Percentiles rank a stretch among this genome's conserved stretches.
Conservation (phyloP, 2,329 filamentous ascomycete genomes). For the Trichophyton verrucosum region DNA sequence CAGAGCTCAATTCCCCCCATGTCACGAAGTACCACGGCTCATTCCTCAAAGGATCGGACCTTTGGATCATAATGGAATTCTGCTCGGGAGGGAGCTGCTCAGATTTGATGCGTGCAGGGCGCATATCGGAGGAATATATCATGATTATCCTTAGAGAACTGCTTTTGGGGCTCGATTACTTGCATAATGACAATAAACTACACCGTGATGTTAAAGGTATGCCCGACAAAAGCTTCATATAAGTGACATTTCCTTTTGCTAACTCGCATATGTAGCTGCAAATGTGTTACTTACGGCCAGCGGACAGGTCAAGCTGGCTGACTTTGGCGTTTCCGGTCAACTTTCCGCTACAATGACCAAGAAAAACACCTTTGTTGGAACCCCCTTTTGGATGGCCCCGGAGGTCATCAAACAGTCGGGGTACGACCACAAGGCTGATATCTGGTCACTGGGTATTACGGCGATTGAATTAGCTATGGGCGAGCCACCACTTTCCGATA, state of each 20-base stretch:
- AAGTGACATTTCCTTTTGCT: not conserved
- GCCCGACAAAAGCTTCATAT: not conserved
- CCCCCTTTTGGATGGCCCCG: conserved; percentile 98
- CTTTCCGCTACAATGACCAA: conserved; percentile 97
- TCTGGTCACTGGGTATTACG: conserved; percentile 93
- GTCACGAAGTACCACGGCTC: conserved; percentile 98
- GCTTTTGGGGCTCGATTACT: conserved; percentile 77
- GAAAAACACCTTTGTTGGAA: conserved; percentile 98
- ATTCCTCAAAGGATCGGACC: conserved; percentile 84
- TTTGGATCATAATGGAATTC: conserved; percentile 99
- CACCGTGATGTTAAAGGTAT: conserved; percentile 91
- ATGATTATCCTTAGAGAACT: conserved; percentile 88
- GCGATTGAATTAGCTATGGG: conserved; percentile 83
- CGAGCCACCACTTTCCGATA: conserved; percentile 88
- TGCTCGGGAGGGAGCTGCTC: conserved; percentile 94
- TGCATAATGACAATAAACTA: conserved; percentile 90
- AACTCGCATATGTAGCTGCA: conserved; percentile 48
- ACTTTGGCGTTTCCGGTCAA: conserved; percentile 95
- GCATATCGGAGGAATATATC: conserved; percentile 90
- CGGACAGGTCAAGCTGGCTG: conserved; percentile 91
- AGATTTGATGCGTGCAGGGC: conserved; percentile 86
- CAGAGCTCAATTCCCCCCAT: conserved; percentile 87
- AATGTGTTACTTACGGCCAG: conserved; percentile 82
- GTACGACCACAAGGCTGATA: conserved; percentile 95
- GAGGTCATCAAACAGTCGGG: conserved; percentile 98